These are phyloP conservation scores for Aspergillus panamensis DNA, from an alignment of 495 filamentous ascomycete genomes.

Conservation along the genomic window DNA sequence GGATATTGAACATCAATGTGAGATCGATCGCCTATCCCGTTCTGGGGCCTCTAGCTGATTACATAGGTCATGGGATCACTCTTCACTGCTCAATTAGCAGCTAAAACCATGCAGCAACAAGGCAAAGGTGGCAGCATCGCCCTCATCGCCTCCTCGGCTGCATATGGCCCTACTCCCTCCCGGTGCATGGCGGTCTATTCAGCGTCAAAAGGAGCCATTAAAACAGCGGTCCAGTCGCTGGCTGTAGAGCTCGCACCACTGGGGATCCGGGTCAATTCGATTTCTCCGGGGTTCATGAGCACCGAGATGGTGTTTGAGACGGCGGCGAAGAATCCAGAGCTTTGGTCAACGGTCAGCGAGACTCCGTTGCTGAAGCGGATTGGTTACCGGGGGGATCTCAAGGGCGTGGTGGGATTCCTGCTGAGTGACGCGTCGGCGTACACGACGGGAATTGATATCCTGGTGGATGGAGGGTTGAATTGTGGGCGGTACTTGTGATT, in stretches of 20 bases:
- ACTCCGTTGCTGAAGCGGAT: constrained; percentile 5
- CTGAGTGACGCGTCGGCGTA: constrained; percentile 10
- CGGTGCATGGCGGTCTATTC: constrained; percentile 4
- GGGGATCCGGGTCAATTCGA: constrained; percentile 27
- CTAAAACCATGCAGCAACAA: constrained; percentile 38
- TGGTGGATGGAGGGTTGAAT: constrained; percentile 11
- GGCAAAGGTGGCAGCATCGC: constrained; percentile 54
- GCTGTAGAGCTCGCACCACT: constrained; percentile 35
- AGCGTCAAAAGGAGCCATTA: background rate
- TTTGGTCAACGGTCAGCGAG: background rate
- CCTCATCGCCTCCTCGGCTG: constrained; percentile 57
- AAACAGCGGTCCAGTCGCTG: constrained; percentile 8
- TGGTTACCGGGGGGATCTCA: constrained; percentile 2
- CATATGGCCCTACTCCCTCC: constrained; percentile 4
- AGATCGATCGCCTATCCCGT: background rate
- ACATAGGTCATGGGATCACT: constrained; percentile 8
- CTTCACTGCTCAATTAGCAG: constrained; percentile 13
- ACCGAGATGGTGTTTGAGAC: constrained; percentile 1
- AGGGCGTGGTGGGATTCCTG: background rate
- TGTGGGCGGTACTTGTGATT: background rate
- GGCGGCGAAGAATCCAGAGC: background rate
- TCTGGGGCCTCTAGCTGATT: background rate
- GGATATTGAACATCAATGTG: background rate
- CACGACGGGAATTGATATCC: constrained; percentile 7
- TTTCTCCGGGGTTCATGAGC: constrained; percentile 23